Percentiles rank a stretch among this genome's conserved stretches.
Evolutionary conservation across 2,329 filamentous ascomycete genomes (phyloP).

Genomic region (Paecilomyces dactylethromorphus): DNA sequence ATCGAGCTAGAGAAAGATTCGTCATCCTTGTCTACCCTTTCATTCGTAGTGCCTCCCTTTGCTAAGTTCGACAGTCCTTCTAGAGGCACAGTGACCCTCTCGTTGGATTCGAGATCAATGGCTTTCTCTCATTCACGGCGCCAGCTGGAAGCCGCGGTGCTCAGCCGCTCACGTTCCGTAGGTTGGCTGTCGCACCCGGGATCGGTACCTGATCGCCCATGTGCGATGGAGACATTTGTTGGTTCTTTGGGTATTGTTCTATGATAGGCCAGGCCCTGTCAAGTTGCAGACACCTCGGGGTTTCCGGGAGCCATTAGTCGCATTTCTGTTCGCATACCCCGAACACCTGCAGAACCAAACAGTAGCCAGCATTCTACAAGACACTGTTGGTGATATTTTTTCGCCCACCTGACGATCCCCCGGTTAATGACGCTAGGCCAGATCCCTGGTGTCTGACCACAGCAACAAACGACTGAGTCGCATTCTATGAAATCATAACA

Average conservation of each 20-base stretch:
- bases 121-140: background rate
- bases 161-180: background rate
- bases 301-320: background rate
- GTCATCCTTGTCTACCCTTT: background rate
- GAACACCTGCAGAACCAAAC: background rate
- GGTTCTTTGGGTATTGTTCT: background rate
- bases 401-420: background rate
- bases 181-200: background rate
- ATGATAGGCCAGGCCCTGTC: background rate
- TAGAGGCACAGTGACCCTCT: background rate
- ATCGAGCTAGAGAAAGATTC: background rate
- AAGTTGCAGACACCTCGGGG: background rate
- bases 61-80: background rate
- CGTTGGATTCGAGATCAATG: background rate
- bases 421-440: background rate
- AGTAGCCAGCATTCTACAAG: background rate
- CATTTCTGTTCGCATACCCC: background rate
- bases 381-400: background rate
- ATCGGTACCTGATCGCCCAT: constrained; percentile 1
- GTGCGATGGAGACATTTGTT: background rate
- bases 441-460: background rate
- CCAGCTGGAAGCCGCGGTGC: background rate
- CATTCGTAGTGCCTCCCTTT: background rate
- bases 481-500: background rate
- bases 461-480: background rate